Percentiles rank a stretch among this genome's conserved stretches.
Evolutionary conservation across 2,329 filamentous ascomycete species (phyloP).

Genomic region (Colletotrichum sp.): DNA sequence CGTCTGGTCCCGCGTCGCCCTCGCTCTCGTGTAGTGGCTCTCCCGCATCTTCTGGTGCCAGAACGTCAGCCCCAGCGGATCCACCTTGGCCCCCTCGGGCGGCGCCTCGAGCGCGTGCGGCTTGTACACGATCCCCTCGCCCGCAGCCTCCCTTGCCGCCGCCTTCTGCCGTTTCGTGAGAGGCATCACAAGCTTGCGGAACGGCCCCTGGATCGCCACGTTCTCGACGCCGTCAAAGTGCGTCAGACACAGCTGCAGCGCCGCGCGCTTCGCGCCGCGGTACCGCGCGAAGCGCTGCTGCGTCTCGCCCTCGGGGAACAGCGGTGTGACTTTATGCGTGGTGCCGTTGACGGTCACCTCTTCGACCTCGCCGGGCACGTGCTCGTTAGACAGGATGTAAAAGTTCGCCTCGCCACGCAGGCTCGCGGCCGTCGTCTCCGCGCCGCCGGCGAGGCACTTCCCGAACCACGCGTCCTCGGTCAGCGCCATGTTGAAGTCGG

Average conservation of each 20-base stretch:
- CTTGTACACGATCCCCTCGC: slow-evolving; percentile 8
- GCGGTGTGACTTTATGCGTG: not conserved
- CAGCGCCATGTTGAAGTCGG: slow-evolving; percentile 34
- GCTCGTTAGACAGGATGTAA: slow-evolving; percentile 1
- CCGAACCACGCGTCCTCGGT: slow-evolving; percentile 41
- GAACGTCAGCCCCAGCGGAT: slow-evolving; percentile 35
- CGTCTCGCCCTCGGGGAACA: slow-evolving; percentile 24
- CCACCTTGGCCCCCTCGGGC: slow-evolving; percentile 20
- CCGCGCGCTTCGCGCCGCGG: slow-evolving; percentile 50
- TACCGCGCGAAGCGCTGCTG: slow-evolving; percentile 35
- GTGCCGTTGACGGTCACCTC: not conserved
- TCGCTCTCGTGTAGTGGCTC: slow-evolving; percentile 26
- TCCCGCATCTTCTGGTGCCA: slow-evolving; percentile 30
- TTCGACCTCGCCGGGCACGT: slow-evolving; percentile 22
- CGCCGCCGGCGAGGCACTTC: slow-evolving; percentile 31
- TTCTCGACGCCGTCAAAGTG: slow-evolving; percentile 43
- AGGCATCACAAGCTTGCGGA: slow-evolving; percentile 42
- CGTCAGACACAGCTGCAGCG: slow-evolving; percentile 47
- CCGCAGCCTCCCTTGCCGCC: not conserved
- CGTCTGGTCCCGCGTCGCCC: slow-evolving; percentile 26
- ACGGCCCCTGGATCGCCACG: slow-evolving; percentile 36
- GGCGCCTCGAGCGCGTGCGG: slow-evolving; percentile 10
- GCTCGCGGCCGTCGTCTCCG: slow-evolving; percentile 11
- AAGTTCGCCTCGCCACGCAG: slow-evolving; percentile 21
- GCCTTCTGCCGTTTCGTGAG: slow-evolving; percentile 26